A percentile compares a stretch with the other conserved stretches of the same genome.
These are phyloP conservation scores for Daedaleopsis sinensis DNA, from an alignment of 768 basidiomycete species.

Conservation along the genomic window DNA sequence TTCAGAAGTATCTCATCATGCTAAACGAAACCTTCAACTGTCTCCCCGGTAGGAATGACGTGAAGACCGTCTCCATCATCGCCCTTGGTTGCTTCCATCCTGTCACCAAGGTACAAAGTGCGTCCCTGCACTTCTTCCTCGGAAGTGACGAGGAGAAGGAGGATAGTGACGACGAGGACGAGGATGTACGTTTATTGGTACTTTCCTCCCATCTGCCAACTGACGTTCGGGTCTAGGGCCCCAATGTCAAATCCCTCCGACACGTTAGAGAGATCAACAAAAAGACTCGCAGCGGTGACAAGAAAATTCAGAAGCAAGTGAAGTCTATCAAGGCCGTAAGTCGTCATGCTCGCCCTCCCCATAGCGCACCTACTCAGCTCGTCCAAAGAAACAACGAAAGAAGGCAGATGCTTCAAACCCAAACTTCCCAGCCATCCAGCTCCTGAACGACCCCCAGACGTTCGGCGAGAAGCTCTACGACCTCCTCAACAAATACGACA, in stretches of 20 bases:
- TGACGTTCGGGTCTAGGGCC: constrained; percentile 41
- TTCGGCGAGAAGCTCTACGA: constrained; percentile 95
- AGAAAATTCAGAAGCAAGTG: constrained; percentile 73
- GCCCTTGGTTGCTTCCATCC: constrained; percentile 94
- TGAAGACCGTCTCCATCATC: constrained; percentile 91
- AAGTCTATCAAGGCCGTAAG: constrained; percentile 76
- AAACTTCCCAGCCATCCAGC: constrained; percentile 92
- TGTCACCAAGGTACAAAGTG: constrained; percentile 89
- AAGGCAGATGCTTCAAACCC: constrained; percentile 37
- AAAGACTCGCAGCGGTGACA: constrained; percentile 83
- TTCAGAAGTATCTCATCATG: constrained; percentile 2
- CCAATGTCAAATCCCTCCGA: constrained; percentile 73
- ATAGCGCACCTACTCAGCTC: neutral
- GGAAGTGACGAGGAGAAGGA: constrained; percentile 78
- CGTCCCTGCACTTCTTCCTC: constrained; percentile 96
- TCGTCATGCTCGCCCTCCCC: neutral
- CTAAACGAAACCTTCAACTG: neutral
- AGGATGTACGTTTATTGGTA: constrained; percentile 29
- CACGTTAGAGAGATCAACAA: constrained; percentile 94
- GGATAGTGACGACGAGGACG: constrained; percentile 72
- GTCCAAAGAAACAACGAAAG: constrained; percentile 37
- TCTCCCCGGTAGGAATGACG: constrained; percentile 65
- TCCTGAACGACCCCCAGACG: constrained; percentile 93
- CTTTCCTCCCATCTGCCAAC: neutral
- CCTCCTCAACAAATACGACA: constrained; percentile 81